Evolutionary conservation across 768 basidiomycete genomes (phyloP), one percentile per base, ranked within the genome.

Genomic region (Phylloporus sp.): DNA sequence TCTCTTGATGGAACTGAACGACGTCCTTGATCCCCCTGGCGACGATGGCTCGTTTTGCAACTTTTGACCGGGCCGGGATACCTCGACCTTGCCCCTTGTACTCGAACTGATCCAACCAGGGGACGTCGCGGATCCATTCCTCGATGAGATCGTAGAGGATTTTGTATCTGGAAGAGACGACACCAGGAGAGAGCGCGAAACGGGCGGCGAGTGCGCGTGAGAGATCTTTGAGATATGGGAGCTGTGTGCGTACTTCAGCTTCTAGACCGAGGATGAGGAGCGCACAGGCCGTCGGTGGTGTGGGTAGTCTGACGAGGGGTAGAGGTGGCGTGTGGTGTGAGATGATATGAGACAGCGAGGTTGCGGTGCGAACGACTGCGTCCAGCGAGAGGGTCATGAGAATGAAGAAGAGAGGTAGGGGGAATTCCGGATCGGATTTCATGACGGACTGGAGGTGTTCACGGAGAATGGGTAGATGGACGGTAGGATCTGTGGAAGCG

Each of bases 101-200:
- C 10, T 70, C 63, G 50, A 81, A 81, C 37, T 78, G 74, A 50
- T 80, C 74, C 10, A 89, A 69, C 89, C 88, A 91, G 5, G 86
- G 84, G 4, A 90, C 71, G n/a, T 77, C 74, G 39, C 74, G 69
- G 22, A 81, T 76, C 73, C 79, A 80, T 45, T 72, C 67, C 28
- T 75, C 75, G 26, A 89, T 65, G 45, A 76, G 65, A 55, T 84
- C 80, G 57, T 81, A 81, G 23, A 87, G 62, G 29, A 70, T 53
- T 61, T 80, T 84, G 66, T 90, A 90, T 4, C 86, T 80, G 23
- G 75, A 68, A 77, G 86, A 80, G 22, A 88, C 76, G 37, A 77
- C 71, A 24, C 71, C 68, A 44, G 79, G 76, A 14, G 73, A 70
- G 29, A 74, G 69, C 28, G 76, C 72, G 52, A 77, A 71, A 33